Evolutionary conservation across 306 rosid genomes (phyloP).

Genomic region (Acacia confusa): DNA sequence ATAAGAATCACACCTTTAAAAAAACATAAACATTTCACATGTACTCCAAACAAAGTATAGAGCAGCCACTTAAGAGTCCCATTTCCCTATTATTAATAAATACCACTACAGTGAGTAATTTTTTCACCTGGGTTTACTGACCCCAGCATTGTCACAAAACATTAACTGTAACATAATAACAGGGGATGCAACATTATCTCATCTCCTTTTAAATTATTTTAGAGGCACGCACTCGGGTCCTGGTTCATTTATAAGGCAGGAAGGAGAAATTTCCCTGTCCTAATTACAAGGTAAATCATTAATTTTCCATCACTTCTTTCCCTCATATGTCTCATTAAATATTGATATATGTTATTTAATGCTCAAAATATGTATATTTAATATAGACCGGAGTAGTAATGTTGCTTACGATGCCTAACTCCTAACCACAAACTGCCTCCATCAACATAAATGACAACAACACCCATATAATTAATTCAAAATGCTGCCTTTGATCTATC

Average conservation of each 20-base stretch:
- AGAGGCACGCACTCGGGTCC: not conserved
- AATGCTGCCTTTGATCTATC: not conserved
- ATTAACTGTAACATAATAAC: too few relatives aligned
- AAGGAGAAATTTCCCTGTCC: too few relatives aligned
- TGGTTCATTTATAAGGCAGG: too few relatives aligned
- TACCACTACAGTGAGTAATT: too few relatives aligned
- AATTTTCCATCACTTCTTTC: too few relatives aligned
- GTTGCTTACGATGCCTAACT: constrained; percentile 46
- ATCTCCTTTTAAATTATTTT: not conserved
- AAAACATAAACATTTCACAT: too few relatives aligned
- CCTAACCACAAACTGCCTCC: constrained; percentile 42
- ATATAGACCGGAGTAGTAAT: not conserved
- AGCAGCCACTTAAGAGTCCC: not conserved
- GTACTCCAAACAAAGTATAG: not conserved
- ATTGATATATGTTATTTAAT: too few relatives aligned
- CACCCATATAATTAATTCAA: not conserved
- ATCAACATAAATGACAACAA: not conserved
- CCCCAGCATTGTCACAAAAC: not conserved
- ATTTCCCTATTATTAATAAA: not conserved
- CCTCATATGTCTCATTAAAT: too few relatives aligned
- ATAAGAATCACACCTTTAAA: too few relatives aligned
- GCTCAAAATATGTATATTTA: too few relatives aligned
- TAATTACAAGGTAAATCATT: too few relatives aligned
- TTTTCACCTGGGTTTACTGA: not conserved
- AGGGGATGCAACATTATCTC: not conserved